Evolutionary conservation across 306 rosid species (phyloP), one percentile per base, ranked within the genome.

Genomic region (Fragaria vesca): DNA sequence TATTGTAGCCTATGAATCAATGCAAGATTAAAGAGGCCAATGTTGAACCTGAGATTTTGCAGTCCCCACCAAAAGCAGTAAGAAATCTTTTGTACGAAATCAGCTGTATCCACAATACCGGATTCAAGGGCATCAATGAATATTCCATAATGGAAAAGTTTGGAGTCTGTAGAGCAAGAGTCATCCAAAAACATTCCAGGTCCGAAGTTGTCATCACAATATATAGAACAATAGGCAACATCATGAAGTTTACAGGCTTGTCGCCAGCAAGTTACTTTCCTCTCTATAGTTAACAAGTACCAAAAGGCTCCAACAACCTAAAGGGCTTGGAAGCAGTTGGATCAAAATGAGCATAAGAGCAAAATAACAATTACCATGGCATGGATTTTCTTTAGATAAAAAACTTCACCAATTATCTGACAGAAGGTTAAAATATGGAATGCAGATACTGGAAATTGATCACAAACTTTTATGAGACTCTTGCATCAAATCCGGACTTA

Each of bases 241-340:
- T 1, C 28, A 12, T 12, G 10, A 12, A 3, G 38, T 45, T 60
- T 1, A 36, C 81, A 77, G 4, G 68, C 32, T 54, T 69, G n/a
- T 6, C 4, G 21, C 81, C 75, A 77, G 32, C 81, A 68, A 15
- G 5, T 1, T 40, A 34, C 38, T 42, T 42, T 20, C 50, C 69
- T 52, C 11, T 67, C 68, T 36, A 77, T 52, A 38, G 75, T 52
- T 26, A 67, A 36, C 21, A 77, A 15, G 58, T 54, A 77, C 80
- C 80, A 81, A 55, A 36, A 81, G 70, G 65, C 76, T 71, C 81
- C 85, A 72, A 66, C 36, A 26, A 77, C 66, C 80, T 77, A 40
- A 34, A 34, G 38, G 38, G 38, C 38, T 34, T 4, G 4, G 3
- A 34, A 34, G 3, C 38, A 34, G 38, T 34, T 34, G 38, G 38